These are phyloP conservation scores for Penicillium occitanis DNA, from an alignment of 2,329 filamentous ascomycete species.

Conservation along the genomic window DNA sequence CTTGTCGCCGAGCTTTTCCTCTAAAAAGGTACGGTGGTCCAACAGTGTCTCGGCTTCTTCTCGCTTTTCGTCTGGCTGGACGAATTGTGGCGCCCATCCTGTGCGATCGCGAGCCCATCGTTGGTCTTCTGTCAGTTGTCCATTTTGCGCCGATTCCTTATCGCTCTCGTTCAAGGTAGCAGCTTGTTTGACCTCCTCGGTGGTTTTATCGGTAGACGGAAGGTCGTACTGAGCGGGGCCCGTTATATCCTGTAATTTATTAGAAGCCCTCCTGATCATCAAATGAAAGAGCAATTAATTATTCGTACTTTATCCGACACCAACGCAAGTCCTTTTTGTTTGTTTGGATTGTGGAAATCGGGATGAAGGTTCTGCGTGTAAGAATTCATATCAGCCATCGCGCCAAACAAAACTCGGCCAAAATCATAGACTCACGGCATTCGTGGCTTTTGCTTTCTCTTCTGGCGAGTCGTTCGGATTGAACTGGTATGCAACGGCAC, in stretches of 20 bases:
- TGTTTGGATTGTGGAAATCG: conserved; percentile 58
- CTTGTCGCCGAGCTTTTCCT: conserved; percentile 79
- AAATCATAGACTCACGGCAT: conserved; percentile 59
- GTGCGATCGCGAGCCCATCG: conserved; percentile 61
- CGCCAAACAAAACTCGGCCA: neutral
- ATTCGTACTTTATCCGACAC: conserved; percentile 68
- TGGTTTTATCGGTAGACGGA: conserved; percentile 67
- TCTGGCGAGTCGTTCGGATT: conserved; percentile 79
- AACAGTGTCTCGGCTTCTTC: conserved; percentile 65
- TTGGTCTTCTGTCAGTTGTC: conserved; percentile 54
- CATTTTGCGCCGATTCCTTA: conserved; percentile 52
- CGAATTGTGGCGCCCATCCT: conserved; percentile 88
- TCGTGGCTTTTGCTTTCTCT: conserved; percentile 78
- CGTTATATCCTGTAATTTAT: conserved; percentile 59
- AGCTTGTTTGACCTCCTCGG: conserved; percentile 52
- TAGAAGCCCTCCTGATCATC: conserved; percentile 6
- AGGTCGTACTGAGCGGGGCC: conserved; percentile 70
- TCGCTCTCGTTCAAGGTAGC: conserved; percentile 53
- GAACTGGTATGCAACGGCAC: conserved; percentile 78
- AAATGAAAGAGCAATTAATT: neutral
- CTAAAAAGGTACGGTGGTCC: conserved; percentile 85
- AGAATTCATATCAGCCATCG: neutral
- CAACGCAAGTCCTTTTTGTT: conserved; percentile 51
- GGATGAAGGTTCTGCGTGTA: conserved; percentile 58
- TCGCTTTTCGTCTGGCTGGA: conserved; percentile 55